Percentiles rank a stretch among this genome's conserved stretches.
Evolutionary conservation across 192 early-diverging fungal species (phyloP).

Genomic region (Gorgonomyces haynaldii): DNA sequence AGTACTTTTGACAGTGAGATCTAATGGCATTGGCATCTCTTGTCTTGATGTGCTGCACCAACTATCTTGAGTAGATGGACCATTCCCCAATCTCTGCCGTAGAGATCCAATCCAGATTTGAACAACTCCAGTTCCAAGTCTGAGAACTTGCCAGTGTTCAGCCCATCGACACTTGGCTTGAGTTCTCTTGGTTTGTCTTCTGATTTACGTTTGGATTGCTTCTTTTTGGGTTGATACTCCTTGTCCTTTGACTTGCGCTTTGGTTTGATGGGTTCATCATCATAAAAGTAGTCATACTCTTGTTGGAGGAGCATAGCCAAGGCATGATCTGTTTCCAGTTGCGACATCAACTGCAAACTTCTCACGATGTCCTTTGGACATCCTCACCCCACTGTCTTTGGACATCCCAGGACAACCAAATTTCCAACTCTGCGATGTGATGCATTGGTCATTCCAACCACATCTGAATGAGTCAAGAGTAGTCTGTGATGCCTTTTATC

Average conservation of each 20-base stretch:
- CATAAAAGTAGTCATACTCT: not conserved
- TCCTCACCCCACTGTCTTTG: too few species aligned
- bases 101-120: constrained; percentile 63
- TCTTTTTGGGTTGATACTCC: not conserved
- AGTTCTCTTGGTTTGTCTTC: not conserved
- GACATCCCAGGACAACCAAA: too few species aligned
- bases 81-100: constrained; percentile 70
- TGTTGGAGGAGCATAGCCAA: not conserved
- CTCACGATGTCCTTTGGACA: too few species aligned
- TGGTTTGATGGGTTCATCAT: not conserved
- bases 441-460: too few species aligned
- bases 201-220: not conserved
- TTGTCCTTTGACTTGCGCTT: not conserved
- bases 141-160: constrained; percentile 63
- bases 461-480: too few species aligned
- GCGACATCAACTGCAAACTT: too few species aligned
- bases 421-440: too few species aligned
- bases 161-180: constrained; percentile 11
- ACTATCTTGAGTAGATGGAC: constrained; percentile 34
- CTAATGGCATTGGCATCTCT: constrained; percentile 74
- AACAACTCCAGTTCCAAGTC: constrained; percentile 66
- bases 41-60: constrained; percentile 61
- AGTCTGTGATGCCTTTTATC: too few species aligned
- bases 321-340: constrained; percentile 1
- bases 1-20: constrained; percentile 85